These are phyloP conservation scores for Pleurotus platypus DNA, from an alignment of 768 basidiomycete species.

Conservation along the genomic window DNA sequence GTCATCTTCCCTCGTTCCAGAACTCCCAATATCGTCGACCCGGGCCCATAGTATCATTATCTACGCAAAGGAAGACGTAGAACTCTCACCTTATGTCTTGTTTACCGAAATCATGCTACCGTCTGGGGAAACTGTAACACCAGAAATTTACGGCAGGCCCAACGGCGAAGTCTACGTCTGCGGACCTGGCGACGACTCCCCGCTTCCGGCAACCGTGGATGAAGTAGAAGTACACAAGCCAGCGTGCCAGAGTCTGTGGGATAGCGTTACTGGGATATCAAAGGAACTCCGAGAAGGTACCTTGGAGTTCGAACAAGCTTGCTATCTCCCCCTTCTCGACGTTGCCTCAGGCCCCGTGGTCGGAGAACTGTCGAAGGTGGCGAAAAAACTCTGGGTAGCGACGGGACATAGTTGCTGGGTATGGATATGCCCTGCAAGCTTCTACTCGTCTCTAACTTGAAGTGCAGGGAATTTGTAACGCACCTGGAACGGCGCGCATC, in stretches of 20 bases:
- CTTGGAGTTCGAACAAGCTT: slow-evolving; percentile 59
- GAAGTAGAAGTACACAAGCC: slow-evolving; percentile 56
- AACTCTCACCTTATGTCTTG: slow-evolving; percentile 71
- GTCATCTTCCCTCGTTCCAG: slow-evolving; percentile 59
- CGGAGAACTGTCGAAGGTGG: slow-evolving; percentile 52
- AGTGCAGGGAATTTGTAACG: slow-evolving; percentile 71
- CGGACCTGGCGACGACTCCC: slow-evolving; percentile 71
- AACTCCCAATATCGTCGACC: slow-evolving; percentile 56
- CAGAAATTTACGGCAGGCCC: slow-evolving; percentile 71
- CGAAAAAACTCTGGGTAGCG: slow-evolving; percentile 65
- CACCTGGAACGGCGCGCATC: slow-evolving; percentile 77
- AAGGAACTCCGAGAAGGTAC: slow-evolving; percentile 49
- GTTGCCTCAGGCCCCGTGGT: slow-evolving; percentile 65
- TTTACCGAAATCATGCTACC: slow-evolving; percentile 68
- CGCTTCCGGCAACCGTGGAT: slow-evolving; percentile 68
- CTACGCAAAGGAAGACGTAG: slow-evolving; percentile 36
- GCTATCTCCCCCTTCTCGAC: slow-evolving; percentile 67
- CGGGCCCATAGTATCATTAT: slow-evolving; percentile 76
- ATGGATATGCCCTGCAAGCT: slow-evolving; percentile 17
- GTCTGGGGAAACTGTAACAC: slow-evolving; percentile 28
- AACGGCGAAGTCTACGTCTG: slow-evolving; percentile 73
- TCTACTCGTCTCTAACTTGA: slow-evolving; percentile 5
- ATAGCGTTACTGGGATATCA: slow-evolving; percentile 61
- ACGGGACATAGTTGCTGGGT: slow-evolving; percentile 84
- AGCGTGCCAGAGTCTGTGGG: slow-evolving; percentile 54